A percentile compares a stretch with the other conserved stretches of the same genome.
These are phyloP conservation scores for Talaromyces sp. DNA, from an alignment of 2,329 filamentous ascomycete species.

Conservation along the genomic window DNA sequence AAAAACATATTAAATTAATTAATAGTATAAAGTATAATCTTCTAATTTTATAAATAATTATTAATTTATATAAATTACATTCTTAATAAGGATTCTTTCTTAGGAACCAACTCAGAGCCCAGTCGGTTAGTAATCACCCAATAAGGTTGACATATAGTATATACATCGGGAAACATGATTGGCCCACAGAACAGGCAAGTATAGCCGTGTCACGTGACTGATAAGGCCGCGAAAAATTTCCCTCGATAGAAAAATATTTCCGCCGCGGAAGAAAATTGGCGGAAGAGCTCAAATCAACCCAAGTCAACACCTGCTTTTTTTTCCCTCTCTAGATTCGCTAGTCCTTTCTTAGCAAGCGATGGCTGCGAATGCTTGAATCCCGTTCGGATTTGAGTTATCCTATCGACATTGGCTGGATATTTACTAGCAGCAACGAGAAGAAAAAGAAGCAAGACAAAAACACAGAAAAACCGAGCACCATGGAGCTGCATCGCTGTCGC, in stretches of 20 bases:
- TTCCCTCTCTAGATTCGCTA: not conserved
- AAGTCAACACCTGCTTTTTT: not conserved
- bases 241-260: slow-evolving; percentile 18
- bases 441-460: not conserved
- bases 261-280: slow-evolving; percentile 17
- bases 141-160: no score
- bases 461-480: slow-evolving; percentile 30
- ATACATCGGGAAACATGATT: not conserved
- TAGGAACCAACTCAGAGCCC: no score
- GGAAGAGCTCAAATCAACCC: not conserved
- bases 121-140: no score
- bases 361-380: slow-evolving; percentile 4
- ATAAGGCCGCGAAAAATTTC: slow-evolving; percentile 14
- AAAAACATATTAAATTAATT: no score
- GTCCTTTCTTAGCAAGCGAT: slow-evolving; percentile 6
- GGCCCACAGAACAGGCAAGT: not conserved
- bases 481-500: slow-evolving; percentile 96
- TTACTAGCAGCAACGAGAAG: not conserved
- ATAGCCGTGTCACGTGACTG: slow-evolving; percentile 20
- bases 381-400: not conserved
- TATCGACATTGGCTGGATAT: not conserved
- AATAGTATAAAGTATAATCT: no score
- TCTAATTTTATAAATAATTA: no score
- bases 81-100: no score
- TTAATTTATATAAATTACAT: no score